phyloP scores from a whole-genome alignment of 2,329 filamentous ascomycete species.

The Fusarium nisikadoi region DNA sequence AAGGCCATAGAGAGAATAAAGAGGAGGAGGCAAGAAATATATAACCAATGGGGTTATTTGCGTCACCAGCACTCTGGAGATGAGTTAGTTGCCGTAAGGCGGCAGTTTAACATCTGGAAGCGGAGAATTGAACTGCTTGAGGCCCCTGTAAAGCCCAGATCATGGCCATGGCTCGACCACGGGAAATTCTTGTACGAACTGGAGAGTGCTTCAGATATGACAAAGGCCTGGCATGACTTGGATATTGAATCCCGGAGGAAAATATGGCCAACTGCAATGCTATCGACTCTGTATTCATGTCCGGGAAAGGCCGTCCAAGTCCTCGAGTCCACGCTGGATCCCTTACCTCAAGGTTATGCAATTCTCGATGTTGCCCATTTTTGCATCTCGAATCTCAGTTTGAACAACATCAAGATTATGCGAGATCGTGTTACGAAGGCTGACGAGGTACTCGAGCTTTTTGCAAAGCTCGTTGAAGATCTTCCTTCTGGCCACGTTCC shows the following conservation, averaged over 20 bases:
- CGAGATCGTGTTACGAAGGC: slow-evolving; percentile 42
- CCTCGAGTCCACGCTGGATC: slow-evolving; percentile 52
- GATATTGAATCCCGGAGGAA: slow-evolving; percentile 40
- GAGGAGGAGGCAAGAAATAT: slow-evolving; percentile 19
- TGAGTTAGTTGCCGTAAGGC: slow-evolving; percentile 37
- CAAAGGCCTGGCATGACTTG: slow-evolving; percentile 47
- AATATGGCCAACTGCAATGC: slow-evolving; percentile 50
- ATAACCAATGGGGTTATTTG: slow-evolving; percentile 49
- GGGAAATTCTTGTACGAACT: slow-evolving; percentile 48
- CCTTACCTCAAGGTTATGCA: slow-evolving; percentile 51
- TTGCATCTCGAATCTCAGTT: slow-evolving; percentile 40
- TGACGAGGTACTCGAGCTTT: slow-evolving; percentile 46
- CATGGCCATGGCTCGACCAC: slow-evolving; percentile 43
- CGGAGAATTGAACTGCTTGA: slow-evolving; percentile 39
- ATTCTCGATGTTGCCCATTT: slow-evolving; percentile 51
- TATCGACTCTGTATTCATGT: slow-evolving; percentile 49
- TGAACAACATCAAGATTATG: slow-evolving; percentile 21
- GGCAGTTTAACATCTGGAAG: slow-evolving; percentile 47
- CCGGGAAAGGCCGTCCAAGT: slow-evolving; percentile 49
- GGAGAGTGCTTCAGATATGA: slow-evolving; percentile 47
- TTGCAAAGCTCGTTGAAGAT: slow-evolving; percentile 46
- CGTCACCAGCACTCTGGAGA: slow-evolving; percentile 42
- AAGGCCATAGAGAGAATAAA: background rate
- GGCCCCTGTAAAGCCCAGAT: slow-evolving; percentile 20
- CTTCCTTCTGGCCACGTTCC: slow-evolving; percentile 46